Percentiles rank a stretch among this genome's conserved stretches.
Evolutionary conservation across 805 yeast genomes (phyloP).

Genomic region (Starmera amethionina): DNA sequence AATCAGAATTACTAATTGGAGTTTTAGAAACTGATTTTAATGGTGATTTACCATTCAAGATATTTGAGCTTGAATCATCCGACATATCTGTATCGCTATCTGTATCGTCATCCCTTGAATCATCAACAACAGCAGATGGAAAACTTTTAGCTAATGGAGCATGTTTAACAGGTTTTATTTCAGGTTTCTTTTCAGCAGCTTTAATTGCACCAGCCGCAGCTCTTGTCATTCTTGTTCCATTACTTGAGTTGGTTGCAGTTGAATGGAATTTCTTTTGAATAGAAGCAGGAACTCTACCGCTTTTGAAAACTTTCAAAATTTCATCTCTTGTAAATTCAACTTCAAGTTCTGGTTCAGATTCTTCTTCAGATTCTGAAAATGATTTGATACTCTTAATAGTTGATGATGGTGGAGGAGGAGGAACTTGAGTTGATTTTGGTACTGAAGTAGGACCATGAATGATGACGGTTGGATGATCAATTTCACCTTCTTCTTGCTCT

Average conservation of each 20-base stretch:
- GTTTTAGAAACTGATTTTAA: too few relatives aligned
- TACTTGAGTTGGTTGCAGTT: neutral
- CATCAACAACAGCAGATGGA: neutral
- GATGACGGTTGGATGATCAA: neutral
- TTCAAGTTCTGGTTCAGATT: conserved; percentile 9
- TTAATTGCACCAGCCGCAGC: conserved; percentile 9
- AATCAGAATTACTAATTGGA: too few relatives aligned
- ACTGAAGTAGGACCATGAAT: too few relatives aligned
- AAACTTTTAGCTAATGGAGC: neutral
- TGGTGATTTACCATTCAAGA: too few relatives aligned
- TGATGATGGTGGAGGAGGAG: conserved; percentile 11
- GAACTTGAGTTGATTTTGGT: too few relatives aligned
- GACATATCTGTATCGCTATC: neutral
- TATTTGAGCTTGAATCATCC: neutral
- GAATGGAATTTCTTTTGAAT: conserved; percentile 2
- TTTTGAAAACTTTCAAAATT: conserved; percentile 7
- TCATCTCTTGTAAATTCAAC: conserved; percentile 13
- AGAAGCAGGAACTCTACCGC: conserved; percentile 8
- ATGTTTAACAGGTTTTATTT: neutral
- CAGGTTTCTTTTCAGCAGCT: neutral
- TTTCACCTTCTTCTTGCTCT: neutral
- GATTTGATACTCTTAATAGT: conserved; percentile 6
- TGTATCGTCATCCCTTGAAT: neutral
- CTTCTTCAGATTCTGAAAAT: conserved; percentile 11
- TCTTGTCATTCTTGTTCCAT: neutral